Conservation (phyloP, 129 eudicot species). For the Scalesia atractyloides region DNA sequence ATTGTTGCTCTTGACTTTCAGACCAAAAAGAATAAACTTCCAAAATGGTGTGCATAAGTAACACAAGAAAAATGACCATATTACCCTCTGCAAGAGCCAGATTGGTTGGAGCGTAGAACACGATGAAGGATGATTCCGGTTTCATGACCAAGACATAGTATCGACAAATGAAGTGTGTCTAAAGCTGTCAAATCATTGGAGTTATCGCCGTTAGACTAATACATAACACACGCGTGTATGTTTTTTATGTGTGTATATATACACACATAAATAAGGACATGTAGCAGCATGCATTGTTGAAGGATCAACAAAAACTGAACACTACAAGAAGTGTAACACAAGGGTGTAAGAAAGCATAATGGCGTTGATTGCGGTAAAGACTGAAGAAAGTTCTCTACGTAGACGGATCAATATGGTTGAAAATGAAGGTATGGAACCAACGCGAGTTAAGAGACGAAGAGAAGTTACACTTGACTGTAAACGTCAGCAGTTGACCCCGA, state of each 20-base stretch:
- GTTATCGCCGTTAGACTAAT: constrained; percentile 49
- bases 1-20: not conserved
- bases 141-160: constrained; percentile 29
- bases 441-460: constrained; percentile 63
- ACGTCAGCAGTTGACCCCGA: constrained; percentile 34
- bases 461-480: constrained; percentile 40
- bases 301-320: constrained; percentile 25
- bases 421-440: constrained; percentile 42
- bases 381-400: constrained; percentile 42
- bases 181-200: constrained; percentile 39
- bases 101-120: constrained; percentile 29
- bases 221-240: constrained; percentile 19
- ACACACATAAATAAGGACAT: constrained; percentile 7
- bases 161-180: constrained; percentile 42
- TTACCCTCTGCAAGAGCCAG: constrained; percentile 9
- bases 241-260: constrained; percentile 15
- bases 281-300: constrained; percentile 33
- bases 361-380: constrained; percentile 41
- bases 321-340: constrained; percentile 18
- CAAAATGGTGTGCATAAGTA: not conserved
- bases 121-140: constrained; percentile 32
- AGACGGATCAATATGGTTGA: constrained; percentile 32
- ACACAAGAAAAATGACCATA: not conserved
- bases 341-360: constrained; percentile 14
- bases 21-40: not conserved